phyloP scores from a whole-genome alignment of 2,329 filamentous ascomycete genomes.

The Aspergillus sp. region DNA sequence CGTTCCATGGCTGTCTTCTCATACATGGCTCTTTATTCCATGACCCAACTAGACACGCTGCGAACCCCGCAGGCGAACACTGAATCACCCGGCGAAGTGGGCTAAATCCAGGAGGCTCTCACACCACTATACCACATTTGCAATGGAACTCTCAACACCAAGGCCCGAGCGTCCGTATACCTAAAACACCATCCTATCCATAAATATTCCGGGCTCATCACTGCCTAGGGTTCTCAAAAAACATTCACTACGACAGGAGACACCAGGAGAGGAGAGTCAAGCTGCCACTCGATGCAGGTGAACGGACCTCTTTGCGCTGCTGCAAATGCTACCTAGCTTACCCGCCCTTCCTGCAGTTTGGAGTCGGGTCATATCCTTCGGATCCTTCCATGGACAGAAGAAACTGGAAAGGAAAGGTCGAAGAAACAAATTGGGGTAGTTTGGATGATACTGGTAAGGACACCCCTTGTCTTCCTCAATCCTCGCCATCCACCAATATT shows the following conservation, averaged over 20 bases:
- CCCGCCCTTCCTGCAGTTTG: conserved; percentile 8
- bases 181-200: not conserved
- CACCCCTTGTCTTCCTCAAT: not conserved
- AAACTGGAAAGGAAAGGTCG: not conserved
- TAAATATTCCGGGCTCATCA: not conserved
- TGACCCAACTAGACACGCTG: not conserved
- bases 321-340: conserved; percentile 7
- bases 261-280: not conserved
- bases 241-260: not conserved
- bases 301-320: conserved; percentile 18
- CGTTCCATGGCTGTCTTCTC: not conserved
- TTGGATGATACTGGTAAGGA: not conserved
- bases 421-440: not conserved
- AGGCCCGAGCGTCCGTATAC: not conserved
- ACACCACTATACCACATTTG: not conserved
- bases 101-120: not conserved
- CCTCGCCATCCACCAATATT: not conserved
- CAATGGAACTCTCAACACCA: not conserved
- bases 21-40: not conserved
- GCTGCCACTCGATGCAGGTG: conserved; percentile 14
- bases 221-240: not conserved
- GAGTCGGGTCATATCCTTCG: not conserved
- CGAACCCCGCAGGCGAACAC: not conserved
- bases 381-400: not conserved
- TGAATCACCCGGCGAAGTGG: not conserved